Evolutionary conservation across 2,329 filamentous ascomycete genomes (phyloP).

Genomic region (Hysterium pulicare): DNA sequence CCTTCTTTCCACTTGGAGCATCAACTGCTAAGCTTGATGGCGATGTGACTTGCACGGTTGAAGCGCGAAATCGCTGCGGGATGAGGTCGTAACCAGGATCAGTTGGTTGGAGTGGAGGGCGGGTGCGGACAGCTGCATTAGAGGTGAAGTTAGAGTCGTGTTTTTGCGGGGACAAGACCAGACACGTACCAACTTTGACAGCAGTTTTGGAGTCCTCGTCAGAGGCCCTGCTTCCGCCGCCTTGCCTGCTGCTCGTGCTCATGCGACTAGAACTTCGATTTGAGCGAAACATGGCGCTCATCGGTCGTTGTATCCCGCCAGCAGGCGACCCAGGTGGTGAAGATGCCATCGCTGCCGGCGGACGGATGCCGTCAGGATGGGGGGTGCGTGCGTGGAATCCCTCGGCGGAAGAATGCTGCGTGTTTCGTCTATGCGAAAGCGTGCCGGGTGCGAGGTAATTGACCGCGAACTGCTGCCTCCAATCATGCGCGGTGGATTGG

Average conservation of each 20-base stretch:
- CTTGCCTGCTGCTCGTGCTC: slow-evolving; percentile 75
- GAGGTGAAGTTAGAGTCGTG: slow-evolving; percentile 19
- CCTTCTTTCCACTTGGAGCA: slow-evolving; percentile 84
- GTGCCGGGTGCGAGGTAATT: not conserved
- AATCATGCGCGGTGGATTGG: not conserved
- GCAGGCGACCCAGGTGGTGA: slow-evolving; percentile 39
- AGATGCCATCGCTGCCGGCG: slow-evolving; percentile 29
- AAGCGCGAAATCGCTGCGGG: slow-evolving; percentile 88
- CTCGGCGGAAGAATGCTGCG: slow-evolving; percentile 1
- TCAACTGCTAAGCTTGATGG: slow-evolving; percentile 84
- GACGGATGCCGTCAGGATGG: slow-evolving; percentile 16
- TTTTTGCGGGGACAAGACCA: slow-evolving; percentile 6
- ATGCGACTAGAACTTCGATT: slow-evolving; percentile 78
- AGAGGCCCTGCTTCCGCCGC: slow-evolving; percentile 75
- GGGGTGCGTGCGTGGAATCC: slow-evolving; percentile 11
- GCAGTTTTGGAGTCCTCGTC: slow-evolving; percentile 89
- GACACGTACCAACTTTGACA: slow-evolving; percentile 87
- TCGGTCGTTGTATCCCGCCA: slow-evolving; percentile 58
- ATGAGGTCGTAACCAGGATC: slow-evolving; percentile 95
- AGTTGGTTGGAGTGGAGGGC: slow-evolving; percentile 74
- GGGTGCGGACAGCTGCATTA: slow-evolving; percentile 77
- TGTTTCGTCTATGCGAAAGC: not conserved
- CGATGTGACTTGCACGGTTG: slow-evolving; percentile 86
- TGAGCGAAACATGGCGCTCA: slow-evolving; percentile 77
- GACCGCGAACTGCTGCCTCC: not conserved